Conservation (phyloP, 768 basidiomycete species). For the Xanthoconium purpureum region DNA sequence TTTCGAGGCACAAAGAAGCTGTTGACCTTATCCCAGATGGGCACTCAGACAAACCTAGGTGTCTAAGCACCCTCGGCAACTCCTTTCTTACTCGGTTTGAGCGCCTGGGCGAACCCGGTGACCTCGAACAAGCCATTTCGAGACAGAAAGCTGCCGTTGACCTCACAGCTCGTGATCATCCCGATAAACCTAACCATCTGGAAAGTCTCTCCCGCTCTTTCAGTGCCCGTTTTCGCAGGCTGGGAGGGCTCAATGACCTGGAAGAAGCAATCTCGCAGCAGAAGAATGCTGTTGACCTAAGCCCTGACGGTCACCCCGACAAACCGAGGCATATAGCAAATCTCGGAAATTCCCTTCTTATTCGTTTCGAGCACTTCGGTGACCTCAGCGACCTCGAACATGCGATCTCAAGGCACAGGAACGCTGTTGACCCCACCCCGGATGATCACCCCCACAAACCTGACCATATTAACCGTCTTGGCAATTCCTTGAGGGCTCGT, state of each 20-base stretch:
- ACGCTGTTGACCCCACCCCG: no score
- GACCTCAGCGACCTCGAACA: no score
- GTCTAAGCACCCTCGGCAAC: not conserved
- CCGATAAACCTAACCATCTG: not conserved
- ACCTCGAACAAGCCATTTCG: not conserved
- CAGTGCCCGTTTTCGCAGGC: not conserved
- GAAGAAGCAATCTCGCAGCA: not conserved
- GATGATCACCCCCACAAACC: no score
- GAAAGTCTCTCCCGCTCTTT: not conserved
- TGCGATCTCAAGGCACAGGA: no score
- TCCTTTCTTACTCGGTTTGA: constrained; percentile 4
- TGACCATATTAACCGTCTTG: not conserved
- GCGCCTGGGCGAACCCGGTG: not conserved
- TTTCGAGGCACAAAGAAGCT: not conserved
- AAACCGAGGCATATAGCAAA: no score
- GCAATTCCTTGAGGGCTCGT: not conserved
- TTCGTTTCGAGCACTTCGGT: no score
- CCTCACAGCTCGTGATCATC: not conserved
- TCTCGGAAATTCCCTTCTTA: no score
- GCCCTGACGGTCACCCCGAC: not conserved
- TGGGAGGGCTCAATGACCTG: not conserved
- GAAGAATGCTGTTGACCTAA: not conserved
- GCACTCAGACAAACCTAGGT: not conserved
- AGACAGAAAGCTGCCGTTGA: not conserved
- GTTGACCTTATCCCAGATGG: not conserved